Percentiles rank a stretch among this genome's conserved stretches.
Evolutionary conservation across 257 asterid genomes (phyloP).

Genomic region (Osmanthus fragrans): DNA sequence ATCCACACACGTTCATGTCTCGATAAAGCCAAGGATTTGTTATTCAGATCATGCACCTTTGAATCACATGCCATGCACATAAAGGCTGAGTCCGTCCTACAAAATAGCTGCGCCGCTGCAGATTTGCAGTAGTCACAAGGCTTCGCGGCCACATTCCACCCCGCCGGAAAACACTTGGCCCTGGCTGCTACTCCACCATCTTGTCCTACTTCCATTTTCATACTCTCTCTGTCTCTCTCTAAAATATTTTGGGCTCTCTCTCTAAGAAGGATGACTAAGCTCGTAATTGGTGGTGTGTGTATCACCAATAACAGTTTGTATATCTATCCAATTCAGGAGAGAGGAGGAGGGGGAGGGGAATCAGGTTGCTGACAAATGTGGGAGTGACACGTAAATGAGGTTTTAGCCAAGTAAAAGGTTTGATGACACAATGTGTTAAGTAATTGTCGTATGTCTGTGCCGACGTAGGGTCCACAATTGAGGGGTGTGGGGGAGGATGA

Average conservation of each 20-base stretch:
- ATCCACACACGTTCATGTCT: slow-evolving; percentile 77
- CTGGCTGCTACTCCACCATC: slow-evolving; percentile 25
- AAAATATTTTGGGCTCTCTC: not conserved
- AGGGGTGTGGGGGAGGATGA: not conserved
- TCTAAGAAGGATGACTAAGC: slow-evolving; percentile 30
- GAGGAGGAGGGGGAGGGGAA: slow-evolving; percentile 29
- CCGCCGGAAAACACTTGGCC: slow-evolving; percentile 40
- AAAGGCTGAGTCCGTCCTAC: slow-evolving; percentile 61
- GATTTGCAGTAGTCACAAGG: slow-evolving; percentile 72
- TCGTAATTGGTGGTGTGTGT: slow-evolving; percentile 33
- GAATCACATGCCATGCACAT: slow-evolving; percentile 71
- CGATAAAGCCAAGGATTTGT: not conserved
- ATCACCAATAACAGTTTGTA: slow-evolving; percentile 25
- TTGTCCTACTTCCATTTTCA: slow-evolving; percentile 26
- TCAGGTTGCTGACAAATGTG: slow-evolving; percentile 35
- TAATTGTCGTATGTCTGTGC: slow-evolving; percentile 71
- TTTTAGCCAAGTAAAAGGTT: slow-evolving; percentile 50
- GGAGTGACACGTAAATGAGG: slow-evolving; percentile 59
- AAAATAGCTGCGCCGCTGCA: slow-evolving; percentile 65
- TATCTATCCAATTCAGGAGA: slow-evolving; percentile 38
- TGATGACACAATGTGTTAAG: slow-evolving; percentile 39
- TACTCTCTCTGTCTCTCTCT: not conserved
- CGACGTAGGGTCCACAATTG: slow-evolving; percentile 62
- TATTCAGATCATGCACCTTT: slow-evolving; percentile 30
- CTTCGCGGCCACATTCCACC: slow-evolving; percentile 45